A percentile compares a stretch with the other conserved stretches of the same genome.
Conservation (phyloP, 2,329 filamentous ascomycete species). For the Parafenestella ontariensis region DNA sequence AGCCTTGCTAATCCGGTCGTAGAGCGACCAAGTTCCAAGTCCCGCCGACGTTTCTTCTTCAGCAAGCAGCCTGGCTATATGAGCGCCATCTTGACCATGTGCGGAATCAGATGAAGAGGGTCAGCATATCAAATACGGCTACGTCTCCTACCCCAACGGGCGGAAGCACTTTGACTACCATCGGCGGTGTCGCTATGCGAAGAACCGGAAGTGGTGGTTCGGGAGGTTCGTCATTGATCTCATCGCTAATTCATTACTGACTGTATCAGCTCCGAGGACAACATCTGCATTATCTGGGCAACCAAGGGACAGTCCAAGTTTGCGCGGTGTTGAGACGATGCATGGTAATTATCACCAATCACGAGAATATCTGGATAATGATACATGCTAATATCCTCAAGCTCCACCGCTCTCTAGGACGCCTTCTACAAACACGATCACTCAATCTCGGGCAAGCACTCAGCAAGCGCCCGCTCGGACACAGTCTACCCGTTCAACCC, state of each 20-base stretch:
- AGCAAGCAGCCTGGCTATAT: constrained; percentile 93
- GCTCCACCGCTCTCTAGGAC: constrained; percentile 52
- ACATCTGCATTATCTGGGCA: constrained; percentile 65
- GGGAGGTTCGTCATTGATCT: constrained; percentile 39
- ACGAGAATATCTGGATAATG: too few species aligned
- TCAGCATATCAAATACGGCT: constrained; percentile 64
- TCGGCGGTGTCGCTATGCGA: constrained; percentile 57
- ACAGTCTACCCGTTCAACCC: constrained; percentile 35
- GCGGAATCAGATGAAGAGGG: constrained; percentile 84
- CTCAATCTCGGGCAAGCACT: constrained; percentile 45
- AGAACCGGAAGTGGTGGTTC: constrained; percentile 11
- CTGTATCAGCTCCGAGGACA: constrained; percentile 47
- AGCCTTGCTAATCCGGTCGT: constrained; percentile 6
- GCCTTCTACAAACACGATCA: constrained; percentile 58
- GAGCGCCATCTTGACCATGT: constrained; percentile 91
- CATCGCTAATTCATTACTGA: constrained; percentile 2
- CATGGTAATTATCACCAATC: constrained; percentile 36
- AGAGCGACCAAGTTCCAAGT: constrained; percentile 80
- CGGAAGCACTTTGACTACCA: constrained; percentile 52
- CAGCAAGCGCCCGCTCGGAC: constrained; percentile 33
- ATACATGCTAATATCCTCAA: constrained; percentile 10
- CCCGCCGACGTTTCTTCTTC: constrained; percentile 84
- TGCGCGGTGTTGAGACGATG: constrained; percentile 57
- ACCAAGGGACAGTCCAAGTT: constrained; percentile 62
- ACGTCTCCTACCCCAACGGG: constrained; percentile 55